These are phyloP conservation scores for Corynespora cassiicola DNA, from an alignment of 2,329 filamentous ascomycete genomes.

Conservation along the genomic window DNA sequence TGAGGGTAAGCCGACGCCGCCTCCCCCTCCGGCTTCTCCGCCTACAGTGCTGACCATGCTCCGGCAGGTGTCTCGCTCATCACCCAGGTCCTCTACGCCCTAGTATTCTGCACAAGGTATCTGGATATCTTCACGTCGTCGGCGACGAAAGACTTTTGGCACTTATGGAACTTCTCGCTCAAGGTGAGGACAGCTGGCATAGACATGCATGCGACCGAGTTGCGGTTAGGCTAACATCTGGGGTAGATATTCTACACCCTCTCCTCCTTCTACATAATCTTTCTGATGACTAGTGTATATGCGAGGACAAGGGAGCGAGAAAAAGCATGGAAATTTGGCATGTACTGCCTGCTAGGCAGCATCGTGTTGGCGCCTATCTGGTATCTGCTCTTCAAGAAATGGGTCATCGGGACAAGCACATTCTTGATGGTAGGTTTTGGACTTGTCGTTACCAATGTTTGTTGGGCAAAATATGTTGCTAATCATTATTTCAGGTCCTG, in stretches of 20 bases:
- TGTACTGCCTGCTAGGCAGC: constrained; percentile 70
- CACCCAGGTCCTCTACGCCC: constrained; percentile 84
- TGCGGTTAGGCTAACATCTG: constrained; percentile 15
- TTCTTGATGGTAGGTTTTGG: constrained; percentile 48
- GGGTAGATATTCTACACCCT: constrained; percentile 78
- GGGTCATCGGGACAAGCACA: constrained; percentile 47
- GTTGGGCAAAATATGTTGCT: constrained; percentile 1
- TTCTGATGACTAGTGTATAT: constrained; percentile 84
- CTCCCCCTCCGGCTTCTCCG: neutral
- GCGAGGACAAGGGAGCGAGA: constrained; percentile 89
- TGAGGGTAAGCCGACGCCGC: constrained; percentile 64
- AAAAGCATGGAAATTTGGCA: constrained; percentile 90
- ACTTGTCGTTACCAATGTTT: neutral
- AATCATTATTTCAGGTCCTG: constrained; percentile 70
- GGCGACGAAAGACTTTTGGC: constrained; percentile 35
- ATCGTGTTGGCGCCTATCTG: constrained; percentile 74
- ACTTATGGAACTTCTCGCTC: constrained; percentile 71
- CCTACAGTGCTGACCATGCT: constrained; percentile 8
- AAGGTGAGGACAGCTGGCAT: constrained; percentile 55
- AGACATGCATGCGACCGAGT: no score
- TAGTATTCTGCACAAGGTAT: constrained; percentile 88
- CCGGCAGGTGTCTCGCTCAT: constrained; percentile 81
- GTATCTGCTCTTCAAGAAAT: constrained; percentile 69
- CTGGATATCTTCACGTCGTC: constrained; percentile 74
- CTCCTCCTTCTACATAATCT: constrained; percentile 85